Evolutionary conservation across 2,329 filamentous ascomycete species (phyloP), one percentile per base, ranked within the genome.

Genomic region (Ophiostoma montium): DNA sequence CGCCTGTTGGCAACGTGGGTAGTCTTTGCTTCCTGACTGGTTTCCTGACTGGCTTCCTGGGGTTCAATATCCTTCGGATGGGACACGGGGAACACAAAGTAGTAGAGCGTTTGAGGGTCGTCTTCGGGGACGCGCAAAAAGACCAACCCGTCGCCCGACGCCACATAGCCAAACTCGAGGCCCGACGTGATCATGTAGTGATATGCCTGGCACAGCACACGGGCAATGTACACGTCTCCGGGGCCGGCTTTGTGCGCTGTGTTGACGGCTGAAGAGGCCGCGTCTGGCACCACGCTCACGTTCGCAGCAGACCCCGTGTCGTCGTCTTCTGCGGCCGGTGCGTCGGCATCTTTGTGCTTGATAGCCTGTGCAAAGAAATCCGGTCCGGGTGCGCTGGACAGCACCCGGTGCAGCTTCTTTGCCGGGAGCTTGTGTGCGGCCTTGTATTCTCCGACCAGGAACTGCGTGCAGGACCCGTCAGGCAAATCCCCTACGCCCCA

Each of bases 101-200:
- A 51, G 27, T 46, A 50, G 16, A 53, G 52, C 13, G 49, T 51
- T 16, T 50, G 12, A 6, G 49, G 47, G 15, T 52, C 50, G 18
- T 50, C 32, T 35, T 53, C 49, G 1, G 3, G 32, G 2, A 53
- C 50, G n/a, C 50, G 47, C 12, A 53, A 39, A 15, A 53, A 46
- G 7, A 53, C 35, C n/a, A 53, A 36, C 19, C 50, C 35, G 5
- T 53, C 47, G 31, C 52, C 52, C 16, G 50, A 32, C 8, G 52
- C 50, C 31, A 53, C 42, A 33, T 53, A 53, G 3, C 50, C 50
- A 27, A 31, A 52, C 30, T 52, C 47, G 3, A 53, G 45, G 15
- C 49, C 52, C 2, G 50, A 39, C 1, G 45, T 43, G 16, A 53
- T 39, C 50, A 53, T 53, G 45, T 52, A 52, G 46, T 53, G 50